phyloP scores from a whole-genome alignment of 2,329 filamentous ascomycete genomes.

The Fusarium brachygibbosum region DNA sequence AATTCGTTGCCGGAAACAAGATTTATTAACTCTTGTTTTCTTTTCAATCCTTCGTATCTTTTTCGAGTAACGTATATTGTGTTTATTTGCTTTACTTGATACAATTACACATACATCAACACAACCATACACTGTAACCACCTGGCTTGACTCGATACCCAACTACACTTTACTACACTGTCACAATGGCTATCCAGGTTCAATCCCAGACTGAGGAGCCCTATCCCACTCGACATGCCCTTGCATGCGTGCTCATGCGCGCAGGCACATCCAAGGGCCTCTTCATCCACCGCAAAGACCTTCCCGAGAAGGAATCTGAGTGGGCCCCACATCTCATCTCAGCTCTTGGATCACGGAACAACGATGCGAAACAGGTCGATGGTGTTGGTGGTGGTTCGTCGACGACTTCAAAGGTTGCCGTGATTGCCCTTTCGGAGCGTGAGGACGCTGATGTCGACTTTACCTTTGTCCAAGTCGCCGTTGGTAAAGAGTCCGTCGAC shows the following conservation, averaged over 20 bases:
- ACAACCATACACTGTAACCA: neutral
- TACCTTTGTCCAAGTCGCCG: slow-evolving; percentile 72
- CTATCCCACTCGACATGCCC: slow-evolving; percentile 33
- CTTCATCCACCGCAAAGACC: slow-evolving; percentile 67
- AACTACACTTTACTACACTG: neutral
- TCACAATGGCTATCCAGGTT: slow-evolving; percentile 24
- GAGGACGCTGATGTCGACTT: slow-evolving; percentile 69
- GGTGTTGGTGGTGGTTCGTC: slow-evolving; percentile 73
- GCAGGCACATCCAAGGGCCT: slow-evolving; percentile 74
- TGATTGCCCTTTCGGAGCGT: slow-evolving; percentile 60
- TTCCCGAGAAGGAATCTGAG: slow-evolving; percentile 60
- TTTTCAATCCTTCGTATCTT: neutral
- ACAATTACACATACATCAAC: neutral
- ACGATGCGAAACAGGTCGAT: slow-evolving; percentile 70
- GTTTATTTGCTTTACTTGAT: neutral
- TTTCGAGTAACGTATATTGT: neutral
- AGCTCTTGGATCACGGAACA: slow-evolving; percentile 65
- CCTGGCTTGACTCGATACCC: neutral
- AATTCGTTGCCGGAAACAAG: neutral
- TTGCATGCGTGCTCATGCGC: slow-evolving; percentile 70
- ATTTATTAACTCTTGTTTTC: slow-evolving; percentile 25
- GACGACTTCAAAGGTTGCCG: slow-evolving; percentile 72
- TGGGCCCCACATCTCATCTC: slow-evolving; percentile 68
- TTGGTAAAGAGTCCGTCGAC: slow-evolving; percentile 68
- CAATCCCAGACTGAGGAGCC: neutral